These are phyloP conservation scores for Rhododendron molle DNA, from an alignment of 148 eudicot species.

Conservation along the genomic window DNA sequence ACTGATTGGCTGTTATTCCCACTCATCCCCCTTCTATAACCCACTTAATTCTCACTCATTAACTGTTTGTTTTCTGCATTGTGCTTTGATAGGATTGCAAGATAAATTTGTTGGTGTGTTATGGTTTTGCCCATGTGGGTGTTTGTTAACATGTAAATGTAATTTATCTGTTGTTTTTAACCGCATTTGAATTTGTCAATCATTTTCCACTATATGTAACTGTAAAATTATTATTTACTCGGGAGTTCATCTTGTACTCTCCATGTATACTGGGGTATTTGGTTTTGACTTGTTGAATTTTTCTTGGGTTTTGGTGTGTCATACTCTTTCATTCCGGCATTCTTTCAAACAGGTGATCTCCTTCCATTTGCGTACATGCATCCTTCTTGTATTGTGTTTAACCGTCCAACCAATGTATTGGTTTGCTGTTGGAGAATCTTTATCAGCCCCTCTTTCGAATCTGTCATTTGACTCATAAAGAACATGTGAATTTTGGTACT, in stretches of 20 bases:
- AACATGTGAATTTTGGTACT: background rate
- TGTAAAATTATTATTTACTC: background rate
- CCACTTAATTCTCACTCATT: background rate
- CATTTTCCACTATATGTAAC: background rate
- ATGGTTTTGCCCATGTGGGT: background rate
- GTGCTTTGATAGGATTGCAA: background rate
- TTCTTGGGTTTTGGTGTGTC: background rate
- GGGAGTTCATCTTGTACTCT: background rate
- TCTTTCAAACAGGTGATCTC: slow-evolving; percentile 1
- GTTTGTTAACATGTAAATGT: background rate
- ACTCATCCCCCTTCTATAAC: background rate
- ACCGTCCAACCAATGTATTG: background rate
- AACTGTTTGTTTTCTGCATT: background rate
- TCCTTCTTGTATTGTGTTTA: background rate
- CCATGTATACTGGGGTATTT: background rate
- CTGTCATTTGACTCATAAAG: background rate
- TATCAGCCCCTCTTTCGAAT: background rate
- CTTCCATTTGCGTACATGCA: background rate
- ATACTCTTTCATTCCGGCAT: background rate
- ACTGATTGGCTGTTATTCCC: background rate
- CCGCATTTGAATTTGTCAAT: background rate
- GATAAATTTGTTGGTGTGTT: background rate
- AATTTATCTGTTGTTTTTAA: background rate
- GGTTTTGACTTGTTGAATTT: background rate
- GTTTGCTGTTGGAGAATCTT: background rate